A percentile compares a stretch with the other conserved stretches of the same genome.
Evolutionary conservation across 2,329 filamentous ascomycete genomes (phyloP).

Genomic region (Penicillium sp.): DNA sequence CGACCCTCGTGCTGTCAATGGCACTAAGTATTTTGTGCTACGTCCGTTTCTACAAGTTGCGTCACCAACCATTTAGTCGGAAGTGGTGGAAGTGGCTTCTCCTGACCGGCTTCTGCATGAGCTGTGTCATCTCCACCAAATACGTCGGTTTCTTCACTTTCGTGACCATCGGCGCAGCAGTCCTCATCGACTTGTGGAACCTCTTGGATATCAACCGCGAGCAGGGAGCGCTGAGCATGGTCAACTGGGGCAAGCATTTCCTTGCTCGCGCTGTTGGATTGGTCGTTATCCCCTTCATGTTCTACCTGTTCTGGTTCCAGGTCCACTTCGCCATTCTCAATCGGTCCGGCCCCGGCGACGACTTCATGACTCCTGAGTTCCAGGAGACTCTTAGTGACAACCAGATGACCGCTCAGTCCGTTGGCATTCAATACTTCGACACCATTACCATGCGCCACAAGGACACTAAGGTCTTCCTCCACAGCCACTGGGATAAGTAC

Average conservation of each 20-base stretch:
- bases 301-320: conserved; percentile 99
- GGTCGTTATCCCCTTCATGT: conserved; percentile 88
- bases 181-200: conserved; percentile 92
- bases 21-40: conserved; percentile 90
- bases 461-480: conserved; percentile 93
- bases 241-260: conserved; percentile 85
- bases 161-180: conserved; percentile 91
- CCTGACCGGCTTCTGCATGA: conserved; percentile 87
- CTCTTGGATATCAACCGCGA: conserved; percentile 84
- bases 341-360: conserved; percentile 88
- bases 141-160: conserved; percentile 97
- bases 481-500: conserved; percentile 87
- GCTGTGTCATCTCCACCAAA: conserved; percentile 97
- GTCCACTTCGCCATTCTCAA: conserved; percentile 91
- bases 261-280: conserved; percentile 79
- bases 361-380: conserved; percentile 98
- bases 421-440: conserved; percentile 88
- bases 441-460: conserved; percentile 86
- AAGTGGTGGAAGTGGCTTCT: conserved; percentile 99
- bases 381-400: conserved; percentile 97
- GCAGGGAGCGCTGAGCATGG: conserved; percentile 74
- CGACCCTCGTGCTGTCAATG: conserved; percentile 93
- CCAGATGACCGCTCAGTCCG: conserved; percentile 79
- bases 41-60: conserved; percentile 95
- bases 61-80: conserved; percentile 81